These are phyloP conservation scores for Gloeostereum incarnatum DNA, from an alignment of 768 basidiomycete species.

Conservation along the genomic window DNA sequence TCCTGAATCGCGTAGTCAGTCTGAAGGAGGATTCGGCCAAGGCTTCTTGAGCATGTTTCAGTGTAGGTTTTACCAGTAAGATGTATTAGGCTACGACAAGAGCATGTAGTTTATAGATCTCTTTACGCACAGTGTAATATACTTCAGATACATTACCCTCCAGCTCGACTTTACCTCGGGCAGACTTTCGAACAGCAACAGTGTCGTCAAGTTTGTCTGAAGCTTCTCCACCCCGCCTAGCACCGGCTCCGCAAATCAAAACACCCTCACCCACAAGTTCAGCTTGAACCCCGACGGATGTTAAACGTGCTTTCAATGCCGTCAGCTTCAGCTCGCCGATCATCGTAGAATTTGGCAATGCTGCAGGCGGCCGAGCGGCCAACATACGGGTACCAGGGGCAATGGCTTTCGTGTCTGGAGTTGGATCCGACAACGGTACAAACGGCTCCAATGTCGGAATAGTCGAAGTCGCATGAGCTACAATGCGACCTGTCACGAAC, in stretches of 20 bases:
- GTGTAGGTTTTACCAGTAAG: not conserved
- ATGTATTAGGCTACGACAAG: constrained; percentile 55
- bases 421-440: constrained; percentile 22
- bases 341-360: constrained; percentile 86
- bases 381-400: constrained; percentile 32
- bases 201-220: constrained; percentile 47
- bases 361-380: constrained; percentile 55
- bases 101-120: constrained; percentile 88
- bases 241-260: constrained; percentile 71
- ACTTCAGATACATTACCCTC: constrained; percentile 85
- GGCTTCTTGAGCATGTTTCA: constrained; percentile 4
- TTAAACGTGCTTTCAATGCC: constrained; percentile 73
- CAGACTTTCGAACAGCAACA: constrained; percentile 86
- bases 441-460: constrained; percentile 85
- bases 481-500: constrained; percentile 83
- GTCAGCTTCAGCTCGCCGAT: constrained; percentile 96
- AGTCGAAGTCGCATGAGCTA: constrained; percentile 76
- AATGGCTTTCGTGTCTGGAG: constrained; percentile 13
- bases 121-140: constrained; percentile 82
- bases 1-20: constrained; percentile 88
- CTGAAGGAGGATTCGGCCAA: constrained; percentile 94
- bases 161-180: constrained; percentile 75
- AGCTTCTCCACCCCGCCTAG: constrained; percentile 25
- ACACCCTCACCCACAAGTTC: constrained; percentile 98
- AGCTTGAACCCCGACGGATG: constrained; percentile 70